Base-by-base conservation (phyloP, 1,139 yeast species). In the Citeromyces hawaiiensis region DNA sequence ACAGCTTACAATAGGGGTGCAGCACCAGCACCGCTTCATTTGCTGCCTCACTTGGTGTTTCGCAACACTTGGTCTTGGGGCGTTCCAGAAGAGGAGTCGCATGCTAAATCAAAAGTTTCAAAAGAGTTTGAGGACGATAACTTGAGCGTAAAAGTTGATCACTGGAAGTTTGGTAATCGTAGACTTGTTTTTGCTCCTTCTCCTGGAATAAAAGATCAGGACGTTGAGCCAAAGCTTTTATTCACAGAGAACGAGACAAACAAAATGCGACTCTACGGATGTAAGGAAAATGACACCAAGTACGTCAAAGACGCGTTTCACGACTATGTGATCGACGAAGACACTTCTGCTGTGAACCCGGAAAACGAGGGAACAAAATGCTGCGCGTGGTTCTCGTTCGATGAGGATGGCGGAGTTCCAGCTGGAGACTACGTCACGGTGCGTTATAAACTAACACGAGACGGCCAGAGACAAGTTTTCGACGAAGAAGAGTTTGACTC, bases 31-130 rank as follows among this genome's bases (percentile, higher is more conserved):
- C 95, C 96, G 2, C 64, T 88, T 45, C 95, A 87, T 59, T 70
- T 88, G 39, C 60, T 83, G 44, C 97, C 97, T 6, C 96, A 88
- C 52, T 62, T 83, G 38, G 77, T 82, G 48, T 85, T 81, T 59
- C 73, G 97, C 63, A 88, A 88, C 58, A 85, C 94, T 23, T 88
- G 97, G 97, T 66, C 82, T 14, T 88, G 96, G 96, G 87, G 88
- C 34, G 58, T 68, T 23, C 74, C 71, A 43, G 72, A 71, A 45
- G 68, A 68, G 39, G 61, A 66, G 36, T 52, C 56, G 13, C 50
- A 56, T 36, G 60, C 58, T 9, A 73, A 71, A 50, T 94, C 94
- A 10, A 53, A 59, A 14, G 58, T 83, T 40, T 59, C 62, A 4
- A 59, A 64, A 47, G 61, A 60, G 44, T 53, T 53, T 36, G 50